Base-by-base conservation (phyloP, 495 filamentous ascomycete genomes). In the Xylaria scruposa region DNA sequence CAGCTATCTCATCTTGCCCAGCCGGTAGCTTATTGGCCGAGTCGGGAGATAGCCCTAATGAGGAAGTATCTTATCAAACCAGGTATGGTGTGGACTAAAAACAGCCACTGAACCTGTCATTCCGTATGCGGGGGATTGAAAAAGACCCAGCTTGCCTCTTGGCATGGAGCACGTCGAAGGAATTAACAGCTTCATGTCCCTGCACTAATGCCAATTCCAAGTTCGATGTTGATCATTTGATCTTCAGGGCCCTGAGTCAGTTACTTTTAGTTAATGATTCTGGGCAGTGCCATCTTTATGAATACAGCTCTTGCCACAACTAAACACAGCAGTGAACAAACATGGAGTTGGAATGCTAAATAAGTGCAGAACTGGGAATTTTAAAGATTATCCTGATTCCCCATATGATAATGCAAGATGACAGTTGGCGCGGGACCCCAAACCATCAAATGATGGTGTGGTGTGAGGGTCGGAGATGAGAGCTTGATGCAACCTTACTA, bases 401-500 rank as follows among this genome's bases (percentile, higher is more conserved):
- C 24, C 31, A 21, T 36, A 71, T 66, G 70, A 72, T 63, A 54
- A 68, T 46, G 38, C 51, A 68, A 40, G 70, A 31, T 76, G 74
- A 76, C 72, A 70, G 29, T 51, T 70, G 69, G 74, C 77, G 71
- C 76, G 69, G 75, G 76, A 76, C 74, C 76, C 29, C 68, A 64
- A 70, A 51, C 59, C 53, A 68, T 78, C 76, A 79, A 79, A 70
- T 78, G 77, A 75, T 76, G 67, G 77, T 75, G 76, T 75, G 73
- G 77, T 77, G 75, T 75, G 73, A 77, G 72, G 60, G 70, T 71
- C 38, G 64, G 47, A 71, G 62, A 61, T 73, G 75, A 77, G 70
- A 73, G 67, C 59, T 61, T 44, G 67, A 72, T 78, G 76, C 77
- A 72, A 79, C 77, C 74, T 70, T 76, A 59, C 72, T 49, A 73